Evolutionary conservation across 2,329 filamentous ascomycete genomes (phyloP), one percentile per base, ranked within the genome.

Genomic region (Neopestalotiopsis clavispora): DNA sequence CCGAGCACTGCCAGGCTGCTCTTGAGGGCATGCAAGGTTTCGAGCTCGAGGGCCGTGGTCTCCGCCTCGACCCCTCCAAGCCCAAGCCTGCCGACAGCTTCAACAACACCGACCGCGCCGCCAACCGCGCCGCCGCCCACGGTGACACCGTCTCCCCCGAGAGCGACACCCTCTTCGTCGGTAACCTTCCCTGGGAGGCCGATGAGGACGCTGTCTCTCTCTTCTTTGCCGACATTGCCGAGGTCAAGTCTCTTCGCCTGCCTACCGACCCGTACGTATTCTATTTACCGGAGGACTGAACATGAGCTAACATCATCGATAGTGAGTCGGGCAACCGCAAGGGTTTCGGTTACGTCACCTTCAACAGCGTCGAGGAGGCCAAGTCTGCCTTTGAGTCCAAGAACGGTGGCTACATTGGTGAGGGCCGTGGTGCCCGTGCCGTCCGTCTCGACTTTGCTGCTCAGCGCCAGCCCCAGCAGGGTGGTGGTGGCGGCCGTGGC

Each of bases 301-400:
- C 13, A n/a, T 28, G 52, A 42, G 68, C 78, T 82, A 79, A 83
- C 71, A 10, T 40, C 3, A 42, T 32, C 62, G 14, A 38, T 69
- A 91, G 90, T 80, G 94, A 97, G 71, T 90, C 90, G 71, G 94
- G 94, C 73, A 89, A 90, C 75, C 91, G 92, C 79, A 97, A 97
- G 91, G 95, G 95, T 69, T 97, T 97, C 81, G 95, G 94, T 67
- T 98, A 98, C 80, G 91, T 97, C 72, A 91, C 91, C 78, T 97
- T 95, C 86, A 84, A 85, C 75, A 92, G 92, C 20, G 81, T 96
- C 71, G 94, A 97, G 34, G 94, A 97, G 76, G 94, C 95, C 76
- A 93, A 92, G 83, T 83, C 85, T 75, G 95, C 91, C 30, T 89
- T 94, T 75, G 86, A 91, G 75, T 84, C 86, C 68, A 87, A 93